Evolutionary conservation across 2,329 filamentous ascomycete genomes (phyloP).

Genomic region (Aspergillus persii): DNA sequence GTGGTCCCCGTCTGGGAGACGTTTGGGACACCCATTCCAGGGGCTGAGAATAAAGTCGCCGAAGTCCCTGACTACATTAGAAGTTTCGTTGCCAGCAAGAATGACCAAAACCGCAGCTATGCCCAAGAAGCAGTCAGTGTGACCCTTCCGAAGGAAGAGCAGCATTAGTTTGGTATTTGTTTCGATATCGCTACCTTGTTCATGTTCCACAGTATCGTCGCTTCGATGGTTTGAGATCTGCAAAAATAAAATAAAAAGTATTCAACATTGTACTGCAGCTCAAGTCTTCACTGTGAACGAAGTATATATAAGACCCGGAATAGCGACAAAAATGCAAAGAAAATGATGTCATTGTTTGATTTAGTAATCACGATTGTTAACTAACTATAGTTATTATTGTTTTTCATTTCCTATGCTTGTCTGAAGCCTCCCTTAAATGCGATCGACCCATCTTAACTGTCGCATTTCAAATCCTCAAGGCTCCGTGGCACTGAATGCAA

Average conservation of each 20-base stretch:
- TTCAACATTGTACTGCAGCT: too few species aligned
- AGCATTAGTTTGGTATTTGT: conserved; percentile 21
- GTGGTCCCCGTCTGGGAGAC: conserved; percentile 64
- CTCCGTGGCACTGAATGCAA: not conserved
- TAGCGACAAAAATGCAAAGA: too few species aligned
- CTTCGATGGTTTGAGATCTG: not conserved
- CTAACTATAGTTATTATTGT: too few species aligned
- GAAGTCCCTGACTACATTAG: conserved; percentile 62
- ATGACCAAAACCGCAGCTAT: conserved; percentile 44
- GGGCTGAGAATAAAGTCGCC: conserved; percentile 57
- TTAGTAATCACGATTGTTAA: too few species aligned
- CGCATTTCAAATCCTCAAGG: too few species aligned
- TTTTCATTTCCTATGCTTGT: too few species aligned
- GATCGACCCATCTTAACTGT: too few species aligned
- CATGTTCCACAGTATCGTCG: not conserved
- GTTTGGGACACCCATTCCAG: conserved; percentile 63
- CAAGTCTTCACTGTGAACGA: too few species aligned
- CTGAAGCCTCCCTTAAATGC: too few species aligned
- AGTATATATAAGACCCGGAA: too few species aligned
- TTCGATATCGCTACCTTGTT: not conserved
- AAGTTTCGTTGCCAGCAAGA: conserved; percentile 51
- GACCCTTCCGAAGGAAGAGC: conserved; percentile 28
- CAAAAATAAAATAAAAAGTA: too few species aligned
- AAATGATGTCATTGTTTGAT: too few species aligned
- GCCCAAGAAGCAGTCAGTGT: conserved; percentile 35